phyloP scores from a whole-genome alignment of 148 eudicot species.

The Tetragonia tetragonoides region DNA sequence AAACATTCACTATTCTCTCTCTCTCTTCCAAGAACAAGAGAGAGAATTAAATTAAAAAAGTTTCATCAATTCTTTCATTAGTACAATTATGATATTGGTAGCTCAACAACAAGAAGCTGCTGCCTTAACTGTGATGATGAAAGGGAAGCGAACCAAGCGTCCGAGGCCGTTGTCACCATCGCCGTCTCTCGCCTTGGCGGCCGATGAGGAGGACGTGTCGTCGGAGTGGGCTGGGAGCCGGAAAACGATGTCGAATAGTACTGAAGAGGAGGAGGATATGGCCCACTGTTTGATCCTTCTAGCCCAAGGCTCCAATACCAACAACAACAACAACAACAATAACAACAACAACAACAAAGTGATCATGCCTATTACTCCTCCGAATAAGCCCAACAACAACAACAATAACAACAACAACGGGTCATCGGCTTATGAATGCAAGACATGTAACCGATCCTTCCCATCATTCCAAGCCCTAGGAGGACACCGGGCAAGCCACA shows the following conservation, averaged over 20 bases:
- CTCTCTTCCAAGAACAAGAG: neutral
- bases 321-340: neutral
- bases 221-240: slow-evolving; percentile 6
- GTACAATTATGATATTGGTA: neutral
- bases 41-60: too few relatives aligned
- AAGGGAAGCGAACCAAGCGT: slow-evolving; percentile 71
- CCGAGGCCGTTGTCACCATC: slow-evolving; percentile 42
- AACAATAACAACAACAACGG: neutral
- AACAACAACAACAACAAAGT: neutral
- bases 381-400: neutral
- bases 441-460: slow-evolving; percentile 48
- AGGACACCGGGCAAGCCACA: slow-evolving; percentile 63
- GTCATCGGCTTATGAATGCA: slow-evolving; percentile 45
- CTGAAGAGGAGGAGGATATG: slow-evolving; percentile 67
- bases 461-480: slow-evolving; percentile 61
- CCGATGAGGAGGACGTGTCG: slow-evolving; percentile 10
- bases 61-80: too few relatives aligned
- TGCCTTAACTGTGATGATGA: slow-evolving; percentile 30
- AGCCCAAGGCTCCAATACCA: slow-evolving; percentile 47
- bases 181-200: slow-evolving; percentile 24
- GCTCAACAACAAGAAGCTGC: slow-evolving; percentile 32
- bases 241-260: neutral
- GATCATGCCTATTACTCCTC: neutral
- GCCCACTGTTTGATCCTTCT: slow-evolving; percentile 78
- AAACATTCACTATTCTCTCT: neutral